These are phyloP conservation scores for Dictyophora rubrovolvata DNA, from an alignment of 768 basidiomycete species.

Conservation along the genomic window DNA sequence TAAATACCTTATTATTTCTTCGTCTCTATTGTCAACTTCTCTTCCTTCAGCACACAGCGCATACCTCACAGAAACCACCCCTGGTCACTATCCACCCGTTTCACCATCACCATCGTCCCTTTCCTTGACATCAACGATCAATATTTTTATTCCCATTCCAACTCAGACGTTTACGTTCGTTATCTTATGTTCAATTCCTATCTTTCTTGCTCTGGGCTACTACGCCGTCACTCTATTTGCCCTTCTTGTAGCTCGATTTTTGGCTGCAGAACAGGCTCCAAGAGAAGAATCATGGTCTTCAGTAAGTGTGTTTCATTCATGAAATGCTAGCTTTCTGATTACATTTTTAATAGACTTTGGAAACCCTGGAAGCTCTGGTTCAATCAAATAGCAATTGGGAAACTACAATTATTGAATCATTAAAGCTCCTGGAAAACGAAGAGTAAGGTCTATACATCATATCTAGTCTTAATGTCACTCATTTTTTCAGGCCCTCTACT, in stretches of 20 bases:
- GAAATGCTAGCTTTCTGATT: background rate
- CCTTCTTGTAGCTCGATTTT: background rate
- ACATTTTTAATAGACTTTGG: slow-evolving; percentile 42
- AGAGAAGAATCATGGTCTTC: slow-evolving; percentile 5
- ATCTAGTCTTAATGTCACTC: slow-evolving; percentile 1
- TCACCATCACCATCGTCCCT: slow-evolving; percentile 20
- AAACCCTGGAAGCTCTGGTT: slow-evolving; percentile 57
- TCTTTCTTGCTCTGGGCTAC: background rate
- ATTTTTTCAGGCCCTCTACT: slow-evolving; percentile 27
- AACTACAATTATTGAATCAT: slow-evolving; percentile 58
- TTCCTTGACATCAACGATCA: background rate
- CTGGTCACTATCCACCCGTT: slow-evolving; percentile 34
- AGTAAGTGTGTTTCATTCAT: background rate
- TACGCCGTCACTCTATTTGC: background rate
- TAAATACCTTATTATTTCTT: slow-evolving; percentile 78
- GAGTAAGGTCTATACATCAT: slow-evolving; percentile 41
- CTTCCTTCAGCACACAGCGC: slow-evolving; percentile 28
- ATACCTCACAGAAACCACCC: slow-evolving; percentile 24
- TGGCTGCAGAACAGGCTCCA: background rate
- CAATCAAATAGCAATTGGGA: slow-evolving; percentile 65
- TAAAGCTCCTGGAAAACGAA: slow-evolving; percentile 56
- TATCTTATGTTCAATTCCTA: background rate
- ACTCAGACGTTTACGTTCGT: background rate
- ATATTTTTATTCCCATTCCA: slow-evolving; percentile 1
- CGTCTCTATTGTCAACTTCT: slow-evolving; percentile 56